Base-by-base conservation (phyloP, 2,329 filamentous ascomycete genomes). In the Cadophora sp. region DNA sequence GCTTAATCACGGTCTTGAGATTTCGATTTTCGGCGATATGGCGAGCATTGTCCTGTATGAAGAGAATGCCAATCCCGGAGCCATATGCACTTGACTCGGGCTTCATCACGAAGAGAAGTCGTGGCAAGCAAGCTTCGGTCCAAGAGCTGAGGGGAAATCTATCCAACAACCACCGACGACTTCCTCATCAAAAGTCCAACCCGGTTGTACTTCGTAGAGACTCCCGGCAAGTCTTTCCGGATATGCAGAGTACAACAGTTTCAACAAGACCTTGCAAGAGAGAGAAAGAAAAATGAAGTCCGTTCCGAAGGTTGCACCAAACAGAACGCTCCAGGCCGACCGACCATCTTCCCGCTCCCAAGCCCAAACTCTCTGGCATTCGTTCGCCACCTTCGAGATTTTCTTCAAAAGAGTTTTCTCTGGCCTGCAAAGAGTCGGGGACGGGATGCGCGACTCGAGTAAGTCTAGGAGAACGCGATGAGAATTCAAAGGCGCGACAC, bases 371-470 rank as follows among this genome's bases (percentile, higher is more conserved):
- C 20, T 39, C 55, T 20, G 55, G 9, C n/a, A 13, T 14, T n/a
- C 13, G 8, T 56, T 36, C 7, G 14, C 51, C 27, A 36, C 18
- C 2, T 18, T 56, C 30, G 51, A 30, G 27, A 27, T 14, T 27
- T 27, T 47, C n/a, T 39, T 9, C 11, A 24, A 18, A 58, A 24
- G 14, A 14, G 11, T 27, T 27, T 58, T 24, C 55, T 41, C 13
- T 58, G 55, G n/a, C 20, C 13, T 43, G 36, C 36, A 9, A 5
- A 43, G 33, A 16, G 20, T 24, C 13, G 55, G 14, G 36, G n/a
- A 48, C 27, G 24, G 55, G 36, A 24, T 41, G 14, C 55, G 55
- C 33, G 36, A 58, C 36, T 58, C 36, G 55, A 56, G n/a, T 56
- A 36, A 56, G n/a, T 56, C 27, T 6, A 30, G 27, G 3, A 56